Conservation (phyloP, 2,329 filamentous ascomycete genomes). For the Beauveria bassiana region DNA sequence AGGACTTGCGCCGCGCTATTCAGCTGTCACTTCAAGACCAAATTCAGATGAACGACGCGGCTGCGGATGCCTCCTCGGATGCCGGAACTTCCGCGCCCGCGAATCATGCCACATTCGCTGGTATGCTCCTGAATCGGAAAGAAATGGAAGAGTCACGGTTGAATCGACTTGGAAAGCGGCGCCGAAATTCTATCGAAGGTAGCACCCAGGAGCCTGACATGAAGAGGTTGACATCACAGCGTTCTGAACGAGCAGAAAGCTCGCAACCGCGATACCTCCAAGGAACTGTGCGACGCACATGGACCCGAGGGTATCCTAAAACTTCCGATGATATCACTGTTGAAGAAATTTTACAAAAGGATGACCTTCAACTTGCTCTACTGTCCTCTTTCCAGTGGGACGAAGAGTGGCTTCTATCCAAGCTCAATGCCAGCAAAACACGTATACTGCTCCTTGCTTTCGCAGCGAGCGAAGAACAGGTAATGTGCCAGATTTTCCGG, state of each 20-base stretch:
- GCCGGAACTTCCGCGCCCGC: background rate
- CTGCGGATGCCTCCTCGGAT: background rate
- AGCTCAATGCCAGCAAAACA: slow-evolving; percentile 54
- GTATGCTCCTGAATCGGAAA: slow-evolving; percentile 61
- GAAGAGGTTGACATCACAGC: background rate
- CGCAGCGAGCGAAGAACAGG: slow-evolving; percentile 44
- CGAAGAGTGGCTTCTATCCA: slow-evolving; percentile 67
- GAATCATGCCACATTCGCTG: slow-evolving; percentile 21
- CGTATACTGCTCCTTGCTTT: slow-evolving; percentile 55
- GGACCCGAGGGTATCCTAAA: slow-evolving; percentile 56
- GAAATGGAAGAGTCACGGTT: slow-evolving; percentile 82
- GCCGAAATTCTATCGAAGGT: slow-evolving; percentile 15
- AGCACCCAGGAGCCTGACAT: background rate
- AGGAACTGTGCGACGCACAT: slow-evolving; percentile 76
- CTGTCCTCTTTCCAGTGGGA: slow-evolving; percentile 87
- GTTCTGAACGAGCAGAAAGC: too few species aligned
- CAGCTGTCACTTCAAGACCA: slow-evolving; percentile 43
- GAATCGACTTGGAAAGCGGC: slow-evolving; percentile 55
- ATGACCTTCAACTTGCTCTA: slow-evolving; percentile 65
- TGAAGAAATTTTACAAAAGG: slow-evolving; percentile 74
- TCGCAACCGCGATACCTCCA: slow-evolving; percentile 33
- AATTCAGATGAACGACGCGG: slow-evolving; percentile 1
- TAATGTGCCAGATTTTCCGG: slow-evolving; percentile 23
- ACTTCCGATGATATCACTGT: slow-evolving; percentile 70
- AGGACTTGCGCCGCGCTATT: slow-evolving; percentile 53